phyloP scores from a whole-genome alignment of 768 basidiomycete species.

The Tephrocybe sp. region DNA sequence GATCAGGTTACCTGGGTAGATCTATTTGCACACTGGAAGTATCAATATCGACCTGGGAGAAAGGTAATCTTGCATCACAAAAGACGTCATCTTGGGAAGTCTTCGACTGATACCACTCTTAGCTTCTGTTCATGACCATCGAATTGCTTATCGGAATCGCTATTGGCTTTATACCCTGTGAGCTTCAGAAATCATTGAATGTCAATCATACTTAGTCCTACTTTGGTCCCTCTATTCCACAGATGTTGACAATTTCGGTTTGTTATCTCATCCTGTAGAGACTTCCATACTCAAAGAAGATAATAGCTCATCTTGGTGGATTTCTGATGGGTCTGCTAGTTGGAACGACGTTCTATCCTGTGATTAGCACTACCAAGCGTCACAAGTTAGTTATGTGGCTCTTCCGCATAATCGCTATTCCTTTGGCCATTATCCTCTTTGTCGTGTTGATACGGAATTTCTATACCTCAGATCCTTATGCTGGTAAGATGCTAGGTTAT shows the following conservation, averaged over 20 bases:
- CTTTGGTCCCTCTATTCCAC: slow-evolving; percentile 9
- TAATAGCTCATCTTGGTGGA: slow-evolving; percentile 79
- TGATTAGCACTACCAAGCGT: slow-evolving; percentile 76
- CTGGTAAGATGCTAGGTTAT: slow-evolving; percentile 41
- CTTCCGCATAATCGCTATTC: slow-evolving; percentile 70
- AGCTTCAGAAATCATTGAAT: slow-evolving; percentile 20
- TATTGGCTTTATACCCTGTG: slow-evolving; percentile 81
- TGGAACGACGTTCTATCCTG: slow-evolving; percentile 83
- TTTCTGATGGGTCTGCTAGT: slow-evolving; percentile 82
- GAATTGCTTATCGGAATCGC: slow-evolving; percentile 87
- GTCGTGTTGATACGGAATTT: slow-evolving; percentile 86
- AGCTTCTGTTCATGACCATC: slow-evolving; percentile 83
- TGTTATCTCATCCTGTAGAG: slow-evolving; percentile 15
- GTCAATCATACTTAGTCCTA: background rate
- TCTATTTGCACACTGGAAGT: slow-evolving; percentile 88
- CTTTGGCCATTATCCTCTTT: slow-evolving; percentile 74
- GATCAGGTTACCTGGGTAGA: slow-evolving; percentile 79
- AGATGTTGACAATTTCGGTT: slow-evolving; percentile 91
- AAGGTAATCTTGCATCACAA: slow-evolving; percentile 47
- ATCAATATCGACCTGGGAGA: slow-evolving; percentile 76
- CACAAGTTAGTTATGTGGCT: slow-evolving; percentile 72
- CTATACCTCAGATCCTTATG: slow-evolving; percentile 83
- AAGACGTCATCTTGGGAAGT: background rate
- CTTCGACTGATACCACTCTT: background rate
- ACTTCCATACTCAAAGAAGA: slow-evolving; percentile 1